A percentile compares a stretch with the other conserved stretches of the same genome.
Conservation (phyloP, 257 asterid species). For the Asclepias syriaca region DNA sequence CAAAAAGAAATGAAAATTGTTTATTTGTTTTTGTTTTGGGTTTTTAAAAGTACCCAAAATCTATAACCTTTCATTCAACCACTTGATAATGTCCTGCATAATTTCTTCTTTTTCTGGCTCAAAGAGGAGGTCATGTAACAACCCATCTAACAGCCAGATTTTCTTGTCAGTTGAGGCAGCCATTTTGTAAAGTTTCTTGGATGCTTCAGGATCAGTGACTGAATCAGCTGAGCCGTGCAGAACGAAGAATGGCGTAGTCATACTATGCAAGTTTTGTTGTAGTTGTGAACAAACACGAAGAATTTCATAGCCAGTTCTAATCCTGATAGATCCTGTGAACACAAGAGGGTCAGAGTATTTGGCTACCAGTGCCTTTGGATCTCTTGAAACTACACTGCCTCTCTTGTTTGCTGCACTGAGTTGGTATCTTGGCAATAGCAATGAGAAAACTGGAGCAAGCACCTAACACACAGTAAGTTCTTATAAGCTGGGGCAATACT, state of each 20-base stretch:
- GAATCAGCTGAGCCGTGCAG: conserved; percentile 80
- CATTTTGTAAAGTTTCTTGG: conserved; percentile 62
- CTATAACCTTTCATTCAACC: conserved; percentile 60
- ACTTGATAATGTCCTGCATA: conserved; percentile 42
- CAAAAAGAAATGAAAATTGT: no score
- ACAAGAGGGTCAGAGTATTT: conserved; percentile 93
- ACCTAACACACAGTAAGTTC: conserved; percentile 31
- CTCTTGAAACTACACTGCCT: conserved; percentile 62
- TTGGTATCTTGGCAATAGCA: conserved; percentile 73
- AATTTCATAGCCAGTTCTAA: conserved; percentile 84
- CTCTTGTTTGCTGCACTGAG: conserved; percentile 86
- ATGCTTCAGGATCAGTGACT: conserved; percentile 76
- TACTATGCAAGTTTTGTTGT: conserved; percentile 55
- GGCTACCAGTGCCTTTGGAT: conserved; percentile 72
- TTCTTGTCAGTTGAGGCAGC: conserved; percentile 76
- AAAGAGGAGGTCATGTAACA: conserved; percentile 79
- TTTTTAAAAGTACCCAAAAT: not conserved
- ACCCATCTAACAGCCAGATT: conserved; percentile 60
- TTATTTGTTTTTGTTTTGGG: not conserved
- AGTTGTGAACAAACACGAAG: conserved; percentile 48
- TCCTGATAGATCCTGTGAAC: conserved; percentile 79
- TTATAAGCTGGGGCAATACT: not conserved
- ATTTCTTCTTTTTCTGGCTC: conserved; percentile 80
- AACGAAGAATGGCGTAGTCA: conserved; percentile 68
- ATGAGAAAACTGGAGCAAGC: conserved; percentile 70